Evolutionary conservation across 805 yeast species (phyloP), one percentile per base, ranked within the genome.

Genomic region (Ogataea wickerhamii): DNA sequence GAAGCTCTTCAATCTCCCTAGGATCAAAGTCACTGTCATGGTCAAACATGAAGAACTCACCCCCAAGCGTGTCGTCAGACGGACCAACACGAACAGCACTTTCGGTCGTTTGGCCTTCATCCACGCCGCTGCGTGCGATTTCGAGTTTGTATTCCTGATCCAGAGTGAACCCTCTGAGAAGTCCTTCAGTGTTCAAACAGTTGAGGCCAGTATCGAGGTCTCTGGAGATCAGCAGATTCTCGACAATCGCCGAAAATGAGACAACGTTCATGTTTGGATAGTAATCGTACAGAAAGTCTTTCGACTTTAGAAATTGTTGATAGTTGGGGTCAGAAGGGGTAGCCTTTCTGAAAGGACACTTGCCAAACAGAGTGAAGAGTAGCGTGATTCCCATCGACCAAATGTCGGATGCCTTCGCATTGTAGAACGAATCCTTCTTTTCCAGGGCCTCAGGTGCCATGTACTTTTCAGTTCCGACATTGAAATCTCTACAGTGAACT

Each of bases 391-490:
- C 81, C 41, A 72, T 55, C 2, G 78, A 73, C 80, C 80, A 75
- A 47, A 64, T 61, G 58, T 76, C 81, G n/a, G 76, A 70, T 31
- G 55, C 60, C 39, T 58, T 61, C 22, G 76, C 60, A 49, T 72
- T 73, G 44, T 72, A 71, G 28, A 19, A 43, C 6, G 47, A 51
- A 19, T 37, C 39, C 13, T 32, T 21, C 22, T 37, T 32, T 18
- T 42, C 43, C 13, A 61, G 39, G 19, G 63, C 60, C 51, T 76
- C 81, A 1, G 80, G 81, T 0, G 81, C 74, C 78, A 75, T 73
- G 51, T 74, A 76, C 46, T 73, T 71, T 48, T 75, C 79, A n/a
- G 80, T 74, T 25, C 81, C 81, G 26, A 76, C 75, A 47, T 62
- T 60, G 37, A 60, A 61, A 39, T 64, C 68, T 6, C 49, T 44